Percentiles rank a stretch among this genome's conserved stretches.
These are phyloP conservation scores for Auxenochlorella pyrenoidosa DNA, from an alignment of 139 green algal species.

Conservation along the genomic window DNA sequence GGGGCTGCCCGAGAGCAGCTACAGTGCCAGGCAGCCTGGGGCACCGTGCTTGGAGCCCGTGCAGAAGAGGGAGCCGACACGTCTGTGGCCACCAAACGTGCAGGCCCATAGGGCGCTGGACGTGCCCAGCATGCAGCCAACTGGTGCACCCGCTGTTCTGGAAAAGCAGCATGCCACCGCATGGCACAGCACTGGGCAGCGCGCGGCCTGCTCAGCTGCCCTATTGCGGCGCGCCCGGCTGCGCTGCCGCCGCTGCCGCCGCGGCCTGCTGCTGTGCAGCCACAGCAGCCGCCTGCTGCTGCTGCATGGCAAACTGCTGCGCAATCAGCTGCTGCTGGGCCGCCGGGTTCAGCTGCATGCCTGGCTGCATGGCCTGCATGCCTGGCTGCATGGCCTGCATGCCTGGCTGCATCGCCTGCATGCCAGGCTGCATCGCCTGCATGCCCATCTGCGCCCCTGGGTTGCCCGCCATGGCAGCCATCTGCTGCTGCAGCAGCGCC, in stretches of 20 bases:
- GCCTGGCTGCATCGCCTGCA: conserved; percentile 1
- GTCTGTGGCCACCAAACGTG: too few species aligned
- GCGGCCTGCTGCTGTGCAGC: background rate
- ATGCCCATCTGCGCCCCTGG: conserved; percentile 20
- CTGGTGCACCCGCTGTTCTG: too few species aligned
- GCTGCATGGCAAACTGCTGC: conserved; percentile 36
- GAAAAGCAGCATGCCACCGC: too few species aligned
- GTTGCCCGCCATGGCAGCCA: conserved; percentile 3
- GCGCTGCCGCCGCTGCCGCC: background rate
- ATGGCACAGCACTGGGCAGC: too few species aligned
- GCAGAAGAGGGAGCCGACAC: too few species aligned
- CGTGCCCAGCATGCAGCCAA: too few species aligned
- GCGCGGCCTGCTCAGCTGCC: too few species aligned
- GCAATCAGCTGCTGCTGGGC: conserved; percentile 41
- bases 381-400: conserved; percentile 7
- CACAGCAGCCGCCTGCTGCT: conserved; percentile 26
- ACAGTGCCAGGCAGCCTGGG: too few species aligned
- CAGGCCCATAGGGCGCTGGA: too few species aligned
- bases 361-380: conserved; percentile 28
- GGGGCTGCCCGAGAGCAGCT: too few species aligned
- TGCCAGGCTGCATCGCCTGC: conserved; percentile 8
- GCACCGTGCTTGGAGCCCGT: too few species aligned
- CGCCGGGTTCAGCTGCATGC: conserved; percentile 7
- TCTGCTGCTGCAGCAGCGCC: conserved; percentile 23
- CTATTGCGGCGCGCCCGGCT: background rate